Conservation (phyloP, 1,284 basidiomycete species). For the Microbotryum saponariae region DNA sequence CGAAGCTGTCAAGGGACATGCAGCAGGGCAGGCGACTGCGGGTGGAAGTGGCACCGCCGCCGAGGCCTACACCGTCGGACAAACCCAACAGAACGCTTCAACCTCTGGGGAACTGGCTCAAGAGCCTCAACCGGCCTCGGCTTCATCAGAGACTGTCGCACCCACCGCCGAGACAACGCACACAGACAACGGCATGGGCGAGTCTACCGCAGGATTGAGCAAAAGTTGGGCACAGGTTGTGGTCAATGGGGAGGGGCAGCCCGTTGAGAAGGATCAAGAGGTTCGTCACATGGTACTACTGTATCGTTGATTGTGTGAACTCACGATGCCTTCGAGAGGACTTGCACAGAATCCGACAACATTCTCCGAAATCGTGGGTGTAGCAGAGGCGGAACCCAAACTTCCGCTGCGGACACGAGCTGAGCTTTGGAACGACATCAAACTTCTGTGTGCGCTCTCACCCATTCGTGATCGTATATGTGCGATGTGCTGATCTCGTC, state of each 20-base stretch:
- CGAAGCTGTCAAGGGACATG: background rate
- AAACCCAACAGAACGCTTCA: background rate
- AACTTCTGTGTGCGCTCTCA: constrained; percentile 56
- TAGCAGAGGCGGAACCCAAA: constrained; percentile 10
- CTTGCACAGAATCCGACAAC: too few species aligned
- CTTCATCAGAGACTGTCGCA: too few species aligned
- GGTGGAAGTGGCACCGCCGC: too few species aligned
- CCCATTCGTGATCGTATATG: background rate
- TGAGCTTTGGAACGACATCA: constrained; percentile 75
- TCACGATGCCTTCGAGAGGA: too few species aligned
- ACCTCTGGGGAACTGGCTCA: background rate
- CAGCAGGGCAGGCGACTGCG: background rate
- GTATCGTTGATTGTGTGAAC: too few species aligned
- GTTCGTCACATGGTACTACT: too few species aligned
- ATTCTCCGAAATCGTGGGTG: background rate
- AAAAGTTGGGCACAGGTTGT: constrained; percentile 50
- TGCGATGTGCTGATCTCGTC: background rate
- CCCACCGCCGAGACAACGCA: too few species aligned
- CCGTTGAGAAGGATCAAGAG: constrained; percentile 8
- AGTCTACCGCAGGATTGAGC: constrained; percentile 4
- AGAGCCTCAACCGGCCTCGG: background rate
- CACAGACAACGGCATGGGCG: too few species aligned
- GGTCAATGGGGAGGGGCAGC: constrained; percentile 13
- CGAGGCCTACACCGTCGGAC: too few species aligned
- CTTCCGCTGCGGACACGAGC: constrained; percentile 50